Base-by-base conservation (phyloP, 345 rosid genomes). In the Acer saccharum region DNA sequence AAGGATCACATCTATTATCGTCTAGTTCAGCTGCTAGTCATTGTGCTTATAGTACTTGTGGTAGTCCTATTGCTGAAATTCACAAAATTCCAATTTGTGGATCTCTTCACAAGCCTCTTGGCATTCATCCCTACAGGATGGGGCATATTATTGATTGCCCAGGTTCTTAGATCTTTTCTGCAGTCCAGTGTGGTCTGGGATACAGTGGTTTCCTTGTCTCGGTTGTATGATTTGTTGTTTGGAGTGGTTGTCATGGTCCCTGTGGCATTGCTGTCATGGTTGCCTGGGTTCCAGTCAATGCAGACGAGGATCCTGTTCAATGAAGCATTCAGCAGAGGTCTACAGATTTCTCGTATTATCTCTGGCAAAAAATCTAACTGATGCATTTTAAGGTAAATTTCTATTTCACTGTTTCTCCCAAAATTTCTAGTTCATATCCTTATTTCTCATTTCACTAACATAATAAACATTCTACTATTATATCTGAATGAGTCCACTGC, bases 81-180 rank as follows among this genome's bases (percentile, higher is more conserved):
- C 83, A 84, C 98, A 2, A 4, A 20, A 0, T 79, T 92, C 17
- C 65, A 75, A 10, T 65, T 90, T 79, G 35, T 89, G 0, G 98
- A 94, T 85, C 83, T 92, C 74, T 79, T 94, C 71, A 92, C 86
- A 32, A 87, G 98, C 80, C 85, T 91, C 65, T 80, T 94, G 84
- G 97, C 98, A 39, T 94, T 92, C 76, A 83, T 94, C 73, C 97
- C 97, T 25, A 94, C 97, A 3, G 98, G 98, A 43, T 94, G 98
- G 98, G 98, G 97, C 75, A 75, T 92, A 35, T 81, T 94, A 76
- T 86, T 83, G 76, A 94, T 94, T 50, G 95, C 97, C 46, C 93
- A 82, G 70, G 95, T 88, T 21, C 84, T 84, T 54, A 84, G 89
- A 66, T 82, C 86, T 25, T 35, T 78, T 69, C 81, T 94, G 78